A percentile compares a stretch with the other conserved stretches of the same genome.
phyloP scores from a whole-genome alignment of 495 filamentous ascomycete species.

The Paragyromitra xinjiangensis region DNA sequence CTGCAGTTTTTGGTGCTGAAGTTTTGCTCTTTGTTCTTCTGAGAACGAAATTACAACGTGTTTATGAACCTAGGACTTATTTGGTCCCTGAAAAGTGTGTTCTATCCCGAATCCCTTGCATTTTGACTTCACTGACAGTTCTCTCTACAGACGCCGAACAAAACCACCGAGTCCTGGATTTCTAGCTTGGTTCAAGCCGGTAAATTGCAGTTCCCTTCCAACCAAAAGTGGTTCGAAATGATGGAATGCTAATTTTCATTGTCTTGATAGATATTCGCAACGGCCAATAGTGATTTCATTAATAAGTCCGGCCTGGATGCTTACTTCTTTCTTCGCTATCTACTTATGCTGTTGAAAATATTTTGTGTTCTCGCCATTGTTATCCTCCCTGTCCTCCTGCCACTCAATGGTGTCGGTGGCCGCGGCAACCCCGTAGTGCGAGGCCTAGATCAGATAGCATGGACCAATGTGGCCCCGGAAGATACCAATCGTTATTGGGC shows the following conservation, averaged over 20 bases:
- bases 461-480: constrained; percentile 84
- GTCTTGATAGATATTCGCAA: constrained; percentile 72
- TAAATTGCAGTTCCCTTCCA: constrained; percentile 13
- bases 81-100: constrained; percentile 88
- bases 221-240: background rate
- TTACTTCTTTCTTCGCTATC: constrained; percentile 96
- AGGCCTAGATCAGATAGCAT: constrained; percentile 82
- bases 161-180: constrained; percentile 51
- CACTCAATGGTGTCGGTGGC: constrained; percentile 81
- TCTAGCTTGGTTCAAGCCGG: constrained; percentile 56
- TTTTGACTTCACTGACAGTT: constrained; percentile 18
- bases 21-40: constrained; percentile 78
- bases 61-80: constrained; percentile 94
- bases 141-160: constrained; percentile 52
- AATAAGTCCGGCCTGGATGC: constrained; percentile 95
- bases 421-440: constrained; percentile 68
- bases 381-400: constrained; percentile 85
- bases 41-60: constrained; percentile 78
- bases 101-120: background rate
- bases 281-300: constrained; percentile 77
- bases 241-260: constrained; percentile 56
- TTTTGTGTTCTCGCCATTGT: constrained; percentile 82
- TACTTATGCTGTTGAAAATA: constrained; percentile 91
- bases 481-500: constrained; percentile 85
- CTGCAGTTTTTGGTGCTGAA: constrained; percentile 80